phyloP scores from a whole-genome alignment of 2,329 filamentous ascomycete genomes.

The Paramyrothecium roridum region DNA sequence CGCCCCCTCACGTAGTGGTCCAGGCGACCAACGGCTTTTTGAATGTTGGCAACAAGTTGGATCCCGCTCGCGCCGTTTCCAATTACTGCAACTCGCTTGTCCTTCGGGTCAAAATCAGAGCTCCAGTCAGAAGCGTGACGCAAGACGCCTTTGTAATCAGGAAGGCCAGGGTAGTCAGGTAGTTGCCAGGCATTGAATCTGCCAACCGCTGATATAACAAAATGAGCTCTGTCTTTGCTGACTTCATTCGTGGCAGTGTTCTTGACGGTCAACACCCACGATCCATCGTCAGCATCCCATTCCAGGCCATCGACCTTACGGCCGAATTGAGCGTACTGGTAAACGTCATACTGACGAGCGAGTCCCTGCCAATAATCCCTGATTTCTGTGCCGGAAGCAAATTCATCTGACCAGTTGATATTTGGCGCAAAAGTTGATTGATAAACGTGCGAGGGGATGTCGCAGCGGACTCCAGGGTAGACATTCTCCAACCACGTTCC shows the following conservation, averaged over 20 bases:
- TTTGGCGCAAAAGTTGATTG: conserved; percentile 67
- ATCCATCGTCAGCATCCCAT: conserved; percentile 51
- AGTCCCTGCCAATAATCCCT: conserved; percentile 62
- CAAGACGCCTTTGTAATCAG: conserved; percentile 51
- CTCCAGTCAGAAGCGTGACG: conserved; percentile 63
- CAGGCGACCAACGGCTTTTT: conserved; percentile 44
- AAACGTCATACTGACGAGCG: conserved; percentile 62
- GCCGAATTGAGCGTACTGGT: conserved; percentile 52
- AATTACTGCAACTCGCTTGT: conserved; percentile 55
- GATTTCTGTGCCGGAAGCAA: conserved; percentile 66
- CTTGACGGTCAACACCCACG: conserved; percentile 52
- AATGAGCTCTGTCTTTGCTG: conserved; percentile 49
- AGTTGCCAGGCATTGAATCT: conserved; percentile 64
- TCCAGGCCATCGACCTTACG: conserved; percentile 52
- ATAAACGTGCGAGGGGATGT: conserved; percentile 68
- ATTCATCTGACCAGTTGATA: conserved; percentile 65
- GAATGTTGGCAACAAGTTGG: conserved; percentile 52
- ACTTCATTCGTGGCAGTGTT: conserved; percentile 34
- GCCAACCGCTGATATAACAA: conserved; percentile 61
- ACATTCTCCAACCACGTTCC: conserved; percentile 50
- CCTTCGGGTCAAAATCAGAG: conserved; percentile 41
- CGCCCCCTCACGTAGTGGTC: conserved; percentile 64
- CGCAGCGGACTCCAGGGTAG: conserved; percentile 65
- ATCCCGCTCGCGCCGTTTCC: conserved; percentile 63
- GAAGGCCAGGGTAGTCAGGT: conserved; percentile 57